phyloP scores from a whole-genome alignment of 192 early-diverging fungal genomes.

The Entomortierella chlamydospora region DNA sequence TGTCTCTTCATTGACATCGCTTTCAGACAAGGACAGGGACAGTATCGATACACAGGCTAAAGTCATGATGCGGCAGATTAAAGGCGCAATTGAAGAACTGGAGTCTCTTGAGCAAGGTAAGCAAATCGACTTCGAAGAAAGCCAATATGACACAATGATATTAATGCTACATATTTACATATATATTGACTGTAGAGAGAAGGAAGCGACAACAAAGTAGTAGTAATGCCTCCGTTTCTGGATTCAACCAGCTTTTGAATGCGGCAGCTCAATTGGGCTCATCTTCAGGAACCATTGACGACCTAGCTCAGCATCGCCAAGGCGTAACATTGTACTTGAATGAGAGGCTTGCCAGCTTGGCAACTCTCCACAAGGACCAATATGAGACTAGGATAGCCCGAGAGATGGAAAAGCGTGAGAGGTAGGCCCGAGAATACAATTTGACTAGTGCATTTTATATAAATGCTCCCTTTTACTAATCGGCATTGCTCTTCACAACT shows the following conservation, averaged over 20 bases:
- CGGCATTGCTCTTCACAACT: background rate
- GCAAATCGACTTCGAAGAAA: background rate
- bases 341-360: slow-evolving; percentile 70
- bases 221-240: slow-evolving; percentile 3
- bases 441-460: background rate
- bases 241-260: slow-evolving; percentile 30
- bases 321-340: slow-evolving; percentile 78
- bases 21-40: slow-evolving; percentile 49
- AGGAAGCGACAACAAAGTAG: slow-evolving; percentile 26
- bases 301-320: slow-evolving; percentile 73
- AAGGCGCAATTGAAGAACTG: slow-evolving; percentile 51
- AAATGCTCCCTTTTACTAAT: no score
- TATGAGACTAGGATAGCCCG: slow-evolving; percentile 74
- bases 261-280: slow-evolving; percentile 8
- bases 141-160: background rate
- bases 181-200: slow-evolving; percentile 7
- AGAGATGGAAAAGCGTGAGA: slow-evolving; percentile 75
- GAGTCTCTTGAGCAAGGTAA: slow-evolving; percentile 47
- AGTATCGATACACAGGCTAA: slow-evolving; percentile 49
- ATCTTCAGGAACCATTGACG: slow-evolving; percentile 56
- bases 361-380: slow-evolving; percentile 76
- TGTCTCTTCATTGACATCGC: slow-evolving; percentile 26
- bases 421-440: slow-evolving; percentile 22
- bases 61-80: slow-evolving; percentile 52
- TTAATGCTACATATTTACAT: background rate